A percentile compares a stretch with the other conserved stretches of the same genome.
Evolutionary conservation across 2,329 filamentous ascomycete genomes (phyloP).

Genomic region (Bipolaris gigantea): DNA sequence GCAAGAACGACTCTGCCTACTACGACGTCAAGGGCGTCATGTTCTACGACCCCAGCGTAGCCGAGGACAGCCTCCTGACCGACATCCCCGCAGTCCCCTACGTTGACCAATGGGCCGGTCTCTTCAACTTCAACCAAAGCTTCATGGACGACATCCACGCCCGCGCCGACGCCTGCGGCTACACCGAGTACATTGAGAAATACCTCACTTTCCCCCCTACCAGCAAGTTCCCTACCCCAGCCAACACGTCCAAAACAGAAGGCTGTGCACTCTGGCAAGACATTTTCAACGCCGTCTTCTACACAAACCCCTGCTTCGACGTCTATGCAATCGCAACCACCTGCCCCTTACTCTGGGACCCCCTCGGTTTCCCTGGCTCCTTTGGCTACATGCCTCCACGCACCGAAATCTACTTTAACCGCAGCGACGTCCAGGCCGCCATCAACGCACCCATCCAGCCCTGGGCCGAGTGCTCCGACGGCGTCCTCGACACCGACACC

Average conservation of each 20-base stretch:
- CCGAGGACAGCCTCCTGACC: slow-evolving; percentile 54
- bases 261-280: slow-evolving; percentile 63
- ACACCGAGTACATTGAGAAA: slow-evolving; percentile 60
- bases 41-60: slow-evolving; percentile 72
- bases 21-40: slow-evolving; percentile 70
- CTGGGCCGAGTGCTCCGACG: slow-evolving; percentile 61
- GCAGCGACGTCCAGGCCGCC: slow-evolving; percentile 67
- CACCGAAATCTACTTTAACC: slow-evolving; percentile 69
- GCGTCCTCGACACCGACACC: slow-evolving; percentile 55
- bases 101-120: slow-evolving; percentile 61
- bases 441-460: slow-evolving; percentile 63
- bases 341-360: slow-evolving; percentile 71
- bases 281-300: slow-evolving; percentile 57
- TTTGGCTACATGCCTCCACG: slow-evolving; percentile 66
- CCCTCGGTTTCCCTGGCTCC: slow-evolving; percentile 69
- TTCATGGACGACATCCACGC: slow-evolving; percentile 57
- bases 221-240: slow-evolving; percentile 59
- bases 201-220: slow-evolving; percentile 71
- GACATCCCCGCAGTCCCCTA: slow-evolving; percentile 60
- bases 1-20: slow-evolving; percentile 65
- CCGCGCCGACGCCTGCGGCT: slow-evolving; percentile 62
- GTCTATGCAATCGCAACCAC: slow-evolving; percentile 73
- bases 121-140: slow-evolving; percentile 67
- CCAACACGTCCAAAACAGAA: slow-evolving; percentile 48
- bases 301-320: slow-evolving; percentile 77